Conservation (phyloP, 2,329 filamentous ascomycete species). For the Phialophora chinensis region DNA sequence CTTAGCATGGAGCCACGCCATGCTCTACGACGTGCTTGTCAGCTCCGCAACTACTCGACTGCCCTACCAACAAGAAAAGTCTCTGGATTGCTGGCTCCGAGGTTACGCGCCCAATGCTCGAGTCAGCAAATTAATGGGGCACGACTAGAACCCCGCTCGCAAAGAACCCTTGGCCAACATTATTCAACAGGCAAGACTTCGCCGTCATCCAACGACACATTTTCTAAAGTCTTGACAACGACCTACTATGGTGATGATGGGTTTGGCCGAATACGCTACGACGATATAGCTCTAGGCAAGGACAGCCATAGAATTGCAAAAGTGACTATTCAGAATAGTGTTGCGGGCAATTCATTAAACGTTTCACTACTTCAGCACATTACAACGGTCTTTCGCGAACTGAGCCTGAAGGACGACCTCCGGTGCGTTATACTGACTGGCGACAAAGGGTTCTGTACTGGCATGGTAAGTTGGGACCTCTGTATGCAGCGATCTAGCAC, state of each 20-base stretch:
- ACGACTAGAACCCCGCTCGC: background rate
- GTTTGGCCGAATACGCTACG: background rate
- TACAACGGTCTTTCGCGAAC: background rate
- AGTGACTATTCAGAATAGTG: constrained; percentile 10
- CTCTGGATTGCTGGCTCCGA: background rate
- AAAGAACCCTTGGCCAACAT: background rate
- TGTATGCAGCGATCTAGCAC: background rate
- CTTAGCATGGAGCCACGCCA: background rate
- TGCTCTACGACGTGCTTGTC: background rate
- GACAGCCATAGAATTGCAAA: constrained; percentile 6
- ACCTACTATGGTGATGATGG: background rate
- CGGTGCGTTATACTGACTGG: constrained; percentile 13
- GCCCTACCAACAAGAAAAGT: background rate
- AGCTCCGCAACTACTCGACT: background rate
- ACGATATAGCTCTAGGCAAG: background rate
- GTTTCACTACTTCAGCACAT: constrained; percentile 4
- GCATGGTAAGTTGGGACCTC: constrained; percentile 8
- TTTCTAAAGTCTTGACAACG: background rate
- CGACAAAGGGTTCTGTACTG: constrained; percentile 16
- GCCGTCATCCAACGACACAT: background rate
- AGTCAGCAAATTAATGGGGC: background rate
- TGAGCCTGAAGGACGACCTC: constrained; percentile 10
- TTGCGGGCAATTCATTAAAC: constrained; percentile 7
- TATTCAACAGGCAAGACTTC: background rate
- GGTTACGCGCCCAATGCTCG: background rate